Percentiles rank a stretch among this genome's conserved stretches.
phyloP scores from a whole-genome alignment of 805 yeast species.

The Kodamaea jinghongensis region DNA sequence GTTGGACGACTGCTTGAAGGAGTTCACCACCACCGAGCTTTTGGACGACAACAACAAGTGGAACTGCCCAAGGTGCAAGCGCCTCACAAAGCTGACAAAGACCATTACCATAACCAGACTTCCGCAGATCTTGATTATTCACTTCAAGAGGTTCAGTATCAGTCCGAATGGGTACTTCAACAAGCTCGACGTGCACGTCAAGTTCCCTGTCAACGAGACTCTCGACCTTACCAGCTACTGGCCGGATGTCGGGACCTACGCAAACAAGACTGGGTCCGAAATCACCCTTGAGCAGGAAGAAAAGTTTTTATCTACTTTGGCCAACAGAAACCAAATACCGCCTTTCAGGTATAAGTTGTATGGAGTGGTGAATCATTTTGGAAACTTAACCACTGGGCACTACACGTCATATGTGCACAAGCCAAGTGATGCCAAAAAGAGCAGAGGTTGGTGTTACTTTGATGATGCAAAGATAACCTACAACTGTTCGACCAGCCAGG shows the following conservation, averaged over 20 bases:
- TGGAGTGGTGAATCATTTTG: constrained; percentile 83
- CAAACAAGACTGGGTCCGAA: constrained; percentile 14
- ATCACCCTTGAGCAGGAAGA: constrained; percentile 43
- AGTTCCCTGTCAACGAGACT: constrained; percentile 56
- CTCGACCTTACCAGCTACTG: constrained; percentile 70
- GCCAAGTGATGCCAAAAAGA: constrained; percentile 36
- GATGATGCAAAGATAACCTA: constrained; percentile 73
- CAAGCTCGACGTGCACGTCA: constrained; percentile 64
- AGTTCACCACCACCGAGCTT: constrained; percentile 71
- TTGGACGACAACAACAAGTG: constrained; percentile 79
- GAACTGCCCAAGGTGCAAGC: constrained; percentile 77
- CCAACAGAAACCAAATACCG: constrained; percentile 67
- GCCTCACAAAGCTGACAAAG: constrained; percentile 62
- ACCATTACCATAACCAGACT: constrained; percentile 69
- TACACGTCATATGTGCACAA: constrained; percentile 80
- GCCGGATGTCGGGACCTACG: constrained; percentile 49
- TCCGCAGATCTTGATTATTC: constrained; percentile 78
- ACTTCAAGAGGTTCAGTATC: constrained; percentile 73
- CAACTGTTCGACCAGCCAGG: constrained; percentile 48
- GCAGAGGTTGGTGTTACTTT: constrained; percentile 72
- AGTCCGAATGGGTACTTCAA: constrained; percentile 44
- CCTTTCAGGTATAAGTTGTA: constrained; percentile 77
- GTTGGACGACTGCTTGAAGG: constrained; percentile 68
- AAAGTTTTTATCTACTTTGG: constrained; percentile 48
- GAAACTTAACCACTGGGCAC: constrained; percentile 82